Evolutionary conservation across 257 asterid genomes (phyloP), one percentile per base, ranked within the genome.

Genomic region (Przewalskia tangutica): DNA sequence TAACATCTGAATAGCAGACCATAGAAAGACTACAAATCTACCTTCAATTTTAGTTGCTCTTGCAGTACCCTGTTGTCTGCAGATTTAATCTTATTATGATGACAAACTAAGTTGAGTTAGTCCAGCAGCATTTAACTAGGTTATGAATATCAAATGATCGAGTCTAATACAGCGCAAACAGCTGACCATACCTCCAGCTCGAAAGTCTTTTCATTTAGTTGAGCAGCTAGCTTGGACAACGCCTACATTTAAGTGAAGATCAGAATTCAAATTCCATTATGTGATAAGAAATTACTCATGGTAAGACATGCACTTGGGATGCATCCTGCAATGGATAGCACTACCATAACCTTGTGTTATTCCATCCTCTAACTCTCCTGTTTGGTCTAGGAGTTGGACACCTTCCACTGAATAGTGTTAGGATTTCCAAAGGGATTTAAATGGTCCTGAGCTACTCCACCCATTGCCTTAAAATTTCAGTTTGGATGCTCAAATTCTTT

Each of bases 31-130:
- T 17, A 66, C 76, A 68, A 65, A 62, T 66, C 84, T 87, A 93
- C 97, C 97, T 91, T 93, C 62, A 80, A 83, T 82, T 87, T 88
- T 64, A 93, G 90, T 86, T 93, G 97, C 86, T 93, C 97, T 87
- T 93, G 97, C 81, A 93, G 97, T 82, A 93, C 90, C 87, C 97
- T 89, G 91, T 93, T 91, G 83, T 92, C 97, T 50, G 97, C 98
- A 85, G 98, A 90, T 91, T 90, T 93, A 80, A 92, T 92, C 95
- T 93, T 79, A 27, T 79, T 75, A 77, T 81, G 78, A 78, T 80
- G 7, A 79, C 60, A 73, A 68, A 85, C 56, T 32, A 82, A 48
- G 58, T 23, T 67, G 36, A 42, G 83, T 93, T 76, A 91, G 88
- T 87, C 82, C 71, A 79, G 55, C 8, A 44, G n/a, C 54, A 86